A percentile compares a stretch with the other conserved stretches of the same genome.
phyloP scores from a whole-genome alignment of 345 rosid species.

The Gynandropsis gynandra region DNA sequence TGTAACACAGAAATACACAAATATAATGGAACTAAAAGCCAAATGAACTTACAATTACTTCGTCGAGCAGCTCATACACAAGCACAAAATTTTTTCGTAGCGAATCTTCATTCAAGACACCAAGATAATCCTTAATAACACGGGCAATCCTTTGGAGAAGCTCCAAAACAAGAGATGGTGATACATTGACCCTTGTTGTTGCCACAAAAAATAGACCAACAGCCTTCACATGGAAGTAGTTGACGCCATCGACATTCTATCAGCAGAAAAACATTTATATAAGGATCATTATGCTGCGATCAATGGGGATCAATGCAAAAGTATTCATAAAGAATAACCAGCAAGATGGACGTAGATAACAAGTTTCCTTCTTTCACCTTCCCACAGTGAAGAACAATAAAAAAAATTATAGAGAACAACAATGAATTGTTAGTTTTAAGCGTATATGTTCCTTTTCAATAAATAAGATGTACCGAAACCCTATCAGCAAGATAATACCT shows the following conservation, averaged over 20 bases:
- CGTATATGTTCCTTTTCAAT: neutral
- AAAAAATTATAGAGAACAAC: neutral
- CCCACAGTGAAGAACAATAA: neutral
- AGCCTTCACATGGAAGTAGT: conserved; percentile 96
- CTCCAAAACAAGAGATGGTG: conserved; percentile 97
- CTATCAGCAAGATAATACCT: conserved; percentile 48
- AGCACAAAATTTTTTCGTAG: conserved; percentile 87
- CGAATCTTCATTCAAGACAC: conserved; percentile 93
- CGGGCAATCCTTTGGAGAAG: conserved; percentile 94
- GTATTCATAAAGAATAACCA: neutral
- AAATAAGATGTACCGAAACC: conserved; percentile 8
- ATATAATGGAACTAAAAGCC: conserved; percentile 4
- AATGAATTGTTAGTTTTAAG: neutral
- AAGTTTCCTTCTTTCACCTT: conserved; percentile 6
- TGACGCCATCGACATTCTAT: conserved; percentile 90
- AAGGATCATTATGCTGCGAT: neutral
- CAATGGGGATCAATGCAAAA: neutral
- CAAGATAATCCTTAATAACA: conserved; percentile 93
- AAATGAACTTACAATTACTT: conserved; percentile 76
- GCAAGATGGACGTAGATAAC: conserved; percentile 3
- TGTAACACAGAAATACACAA: no score
- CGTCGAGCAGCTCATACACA: conserved; percentile 93
- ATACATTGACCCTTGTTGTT: conserved; percentile 80
- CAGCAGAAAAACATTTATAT: neutral
- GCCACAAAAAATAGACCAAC: conserved; percentile 91